A percentile compares a stretch with the other conserved stretches of the same genome.
Evolutionary conservation across 1,284 basidiomycete genomes (phyloP).

Genomic region (Marasmius oreades): DNA sequence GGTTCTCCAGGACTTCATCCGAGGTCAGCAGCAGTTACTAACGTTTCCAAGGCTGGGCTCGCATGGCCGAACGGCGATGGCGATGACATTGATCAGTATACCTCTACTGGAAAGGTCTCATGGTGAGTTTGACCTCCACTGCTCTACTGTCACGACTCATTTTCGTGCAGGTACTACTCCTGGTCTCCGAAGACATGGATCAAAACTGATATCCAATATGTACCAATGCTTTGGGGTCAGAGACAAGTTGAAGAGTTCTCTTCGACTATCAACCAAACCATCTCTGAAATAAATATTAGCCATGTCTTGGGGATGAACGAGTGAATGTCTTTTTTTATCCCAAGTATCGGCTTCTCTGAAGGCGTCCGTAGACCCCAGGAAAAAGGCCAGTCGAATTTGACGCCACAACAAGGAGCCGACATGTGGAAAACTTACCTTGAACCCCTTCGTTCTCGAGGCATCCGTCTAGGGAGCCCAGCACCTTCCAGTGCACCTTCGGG

Average conservation of each 20-base stretch:
- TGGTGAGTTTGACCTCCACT: slow-evolving; percentile 33
- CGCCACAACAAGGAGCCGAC: slow-evolving; percentile 41
- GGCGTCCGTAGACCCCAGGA: slow-evolving; percentile 71
- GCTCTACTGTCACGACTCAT: neutral
- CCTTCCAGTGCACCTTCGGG: slow-evolving; percentile 56
- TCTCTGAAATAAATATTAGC: slow-evolving; percentile 41
- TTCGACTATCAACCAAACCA: slow-evolving; percentile 33
- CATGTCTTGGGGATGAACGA: slow-evolving; percentile 67
- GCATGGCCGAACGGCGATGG: slow-evolving; percentile 59
- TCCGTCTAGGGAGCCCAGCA: slow-evolving; percentile 55
- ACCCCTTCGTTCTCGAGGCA: slow-evolving; percentile 45
- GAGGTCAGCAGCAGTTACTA: slow-evolving; percentile 12
- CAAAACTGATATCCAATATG: slow-evolving; percentile 34
- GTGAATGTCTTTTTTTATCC: slow-evolving; percentile 34
- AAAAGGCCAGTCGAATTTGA: slow-evolving; percentile 54
- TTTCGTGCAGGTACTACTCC: slow-evolving; percentile 42
- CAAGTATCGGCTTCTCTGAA: too few species aligned
- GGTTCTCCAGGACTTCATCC: neutral
- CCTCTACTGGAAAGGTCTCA: slow-evolving; percentile 33
- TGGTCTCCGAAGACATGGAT: slow-evolving; percentile 37
- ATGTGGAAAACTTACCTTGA: slow-evolving; percentile 59
- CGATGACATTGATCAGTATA: slow-evolving; percentile 38
- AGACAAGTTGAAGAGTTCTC: slow-evolving; percentile 34
- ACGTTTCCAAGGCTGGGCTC: slow-evolving; percentile 45
- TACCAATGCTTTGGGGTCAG: slow-evolving; percentile 62